Conservation (phyloP, 2,329 filamentous ascomycete species). For the Nigrograna mackinnonii region DNA sequence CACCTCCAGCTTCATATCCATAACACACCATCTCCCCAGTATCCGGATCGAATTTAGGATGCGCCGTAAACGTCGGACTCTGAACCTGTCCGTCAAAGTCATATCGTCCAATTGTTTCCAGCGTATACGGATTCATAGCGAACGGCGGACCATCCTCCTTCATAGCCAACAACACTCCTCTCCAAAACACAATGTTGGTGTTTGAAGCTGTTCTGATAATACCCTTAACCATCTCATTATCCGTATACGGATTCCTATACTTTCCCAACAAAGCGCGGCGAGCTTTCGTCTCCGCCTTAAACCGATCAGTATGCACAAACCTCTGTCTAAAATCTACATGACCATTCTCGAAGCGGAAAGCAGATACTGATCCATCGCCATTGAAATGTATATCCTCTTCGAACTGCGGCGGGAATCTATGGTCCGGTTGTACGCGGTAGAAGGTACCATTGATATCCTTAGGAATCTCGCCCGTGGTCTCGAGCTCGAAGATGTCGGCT, state of each 20-base stretch:
- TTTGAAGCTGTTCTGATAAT: constrained; percentile 62
- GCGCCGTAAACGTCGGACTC: constrained; percentile 47
- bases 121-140: constrained; percentile 43
- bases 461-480: constrained; percentile 45
- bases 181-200: constrained; percentile 64
- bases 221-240: constrained; percentile 58
- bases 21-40: constrained; percentile 47
- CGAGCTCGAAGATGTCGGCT: constrained; percentile 44
- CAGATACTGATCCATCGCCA: constrained; percentile 49
- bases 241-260: constrained; percentile 62
- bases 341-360: constrained; percentile 46
- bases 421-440: constrained; percentile 49
- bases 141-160: constrained; percentile 53
- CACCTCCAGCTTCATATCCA: constrained; percentile 47
- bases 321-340: constrained; percentile 48
- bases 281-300: constrained; percentile 42
- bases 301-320: constrained; percentile 49
- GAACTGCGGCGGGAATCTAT: constrained; percentile 58
- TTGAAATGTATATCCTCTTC: constrained; percentile 59
- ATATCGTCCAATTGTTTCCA: constrained; percentile 44
- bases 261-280: constrained; percentile 53
- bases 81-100: constrained; percentile 45
- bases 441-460: constrained; percentile 50
- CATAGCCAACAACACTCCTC: constrained; percentile 57
- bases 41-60: constrained; percentile 49